Conservation (phyloP, 352 stramenopile species). For the Aphanomyces euteiches region DNA sequence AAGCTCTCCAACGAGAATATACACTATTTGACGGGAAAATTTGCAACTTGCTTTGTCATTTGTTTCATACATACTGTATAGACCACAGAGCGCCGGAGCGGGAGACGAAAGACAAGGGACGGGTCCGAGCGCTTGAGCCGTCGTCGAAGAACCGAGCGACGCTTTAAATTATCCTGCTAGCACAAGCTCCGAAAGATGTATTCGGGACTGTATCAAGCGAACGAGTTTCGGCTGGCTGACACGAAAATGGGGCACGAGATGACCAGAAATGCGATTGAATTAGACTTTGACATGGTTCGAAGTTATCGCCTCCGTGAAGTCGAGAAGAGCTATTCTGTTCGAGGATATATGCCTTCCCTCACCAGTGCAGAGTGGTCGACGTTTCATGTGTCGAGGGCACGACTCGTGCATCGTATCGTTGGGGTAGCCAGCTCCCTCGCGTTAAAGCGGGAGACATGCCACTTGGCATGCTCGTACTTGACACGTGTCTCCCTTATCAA, state of each 20-base stretch:
- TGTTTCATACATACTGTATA: conserved; percentile 26
- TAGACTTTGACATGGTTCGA: conserved; percentile 20
- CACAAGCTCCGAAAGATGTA: conserved; percentile 1
- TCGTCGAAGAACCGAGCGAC: conserved; percentile 7
- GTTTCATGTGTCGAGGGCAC: conserved; percentile 7
- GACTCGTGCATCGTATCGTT: conserved; percentile 24
- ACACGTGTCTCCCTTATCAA: conserved; percentile 14
- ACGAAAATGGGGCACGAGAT: conserved; percentile 24
- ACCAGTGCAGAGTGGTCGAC: conserved; percentile 2
- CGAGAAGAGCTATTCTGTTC: conserved; percentile 12
- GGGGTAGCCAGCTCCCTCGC: background rate
- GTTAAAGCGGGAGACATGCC: conserved; percentile 24
- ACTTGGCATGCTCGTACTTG: conserved; percentile 25
- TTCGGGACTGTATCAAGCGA: conserved; percentile 8
- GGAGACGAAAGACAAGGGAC: background rate
- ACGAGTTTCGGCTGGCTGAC: conserved; percentile 2
- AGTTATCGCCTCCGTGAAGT: conserved; percentile 23
- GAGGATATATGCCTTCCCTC: background rate
- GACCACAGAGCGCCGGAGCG: background rate
- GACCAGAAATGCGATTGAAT: conserved; percentile 20
- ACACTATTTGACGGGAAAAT: background rate
- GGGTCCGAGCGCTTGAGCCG: conserved; percentile 4
- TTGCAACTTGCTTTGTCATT: conserved; percentile 19
- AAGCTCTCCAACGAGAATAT: no score
- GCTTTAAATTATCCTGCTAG: background rate